Evolutionary conservation across 164 flowering plant species (phyloP).

Genomic region (Pachysandra terminalis): DNA sequence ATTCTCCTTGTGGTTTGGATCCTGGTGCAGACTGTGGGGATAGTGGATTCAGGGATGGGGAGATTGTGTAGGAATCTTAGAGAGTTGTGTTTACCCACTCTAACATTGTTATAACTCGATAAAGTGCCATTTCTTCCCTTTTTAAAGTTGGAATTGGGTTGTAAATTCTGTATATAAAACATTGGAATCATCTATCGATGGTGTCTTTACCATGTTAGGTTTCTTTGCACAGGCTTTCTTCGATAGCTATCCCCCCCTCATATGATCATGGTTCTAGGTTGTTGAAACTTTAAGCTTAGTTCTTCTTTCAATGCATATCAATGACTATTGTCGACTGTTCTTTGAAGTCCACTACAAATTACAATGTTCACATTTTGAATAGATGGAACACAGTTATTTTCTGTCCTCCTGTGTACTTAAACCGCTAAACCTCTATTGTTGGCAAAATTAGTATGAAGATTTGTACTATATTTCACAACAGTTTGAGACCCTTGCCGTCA

Average conservation of each 20-base stretch:
- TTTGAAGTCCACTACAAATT: too few species aligned
- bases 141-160: conserved; percentile 39
- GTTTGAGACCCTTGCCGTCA: background rate
- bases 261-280: conserved; percentile 20
- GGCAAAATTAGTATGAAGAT: background rate
- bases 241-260: conserved; percentile 14
- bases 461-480: background rate
- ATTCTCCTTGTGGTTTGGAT: conserved; percentile 88
- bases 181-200: conserved; percentile 33
- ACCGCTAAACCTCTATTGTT: background rate
- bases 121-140: conserved; percentile 25
- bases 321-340: background rate
- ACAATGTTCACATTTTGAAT: too few species aligned
- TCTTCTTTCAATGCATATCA: conserved; percentile 12
- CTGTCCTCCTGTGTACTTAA: background rate
- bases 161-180: conserved; percentile 59
- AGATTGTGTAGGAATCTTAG: conserved; percentile 48
- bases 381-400: background rate
- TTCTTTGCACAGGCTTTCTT: conserved; percentile 40
- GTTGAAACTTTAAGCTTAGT: background rate
- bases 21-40: conserved; percentile 72
- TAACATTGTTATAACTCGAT: conserved; percentile 24
- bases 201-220: conserved; percentile 27
- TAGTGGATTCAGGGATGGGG: conserved; percentile 71
- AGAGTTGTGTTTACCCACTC: conserved; percentile 27